Evolutionary conservation across 345 rosid species (phyloP).

Genomic region (Populus alba): DNA sequence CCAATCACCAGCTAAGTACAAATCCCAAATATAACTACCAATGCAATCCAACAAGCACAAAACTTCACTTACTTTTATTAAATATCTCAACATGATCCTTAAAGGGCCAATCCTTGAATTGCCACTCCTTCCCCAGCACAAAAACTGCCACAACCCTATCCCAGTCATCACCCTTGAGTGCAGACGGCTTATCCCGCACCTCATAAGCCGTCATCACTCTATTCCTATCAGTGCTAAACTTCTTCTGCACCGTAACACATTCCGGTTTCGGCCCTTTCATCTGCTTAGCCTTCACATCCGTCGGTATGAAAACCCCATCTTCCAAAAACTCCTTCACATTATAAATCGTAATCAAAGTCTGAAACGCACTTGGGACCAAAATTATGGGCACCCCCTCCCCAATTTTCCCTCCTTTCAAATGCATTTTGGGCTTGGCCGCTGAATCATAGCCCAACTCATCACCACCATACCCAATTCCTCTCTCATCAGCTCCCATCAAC

Average conservation of each 20-base stretch:
- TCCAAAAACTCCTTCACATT: constrained; percentile 94
- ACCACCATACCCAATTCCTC: constrained; percentile 64
- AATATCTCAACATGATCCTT: constrained; percentile 94
- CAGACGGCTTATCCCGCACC: constrained; percentile 84
- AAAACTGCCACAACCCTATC: constrained; percentile 89
- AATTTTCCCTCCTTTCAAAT: constrained; percentile 67
- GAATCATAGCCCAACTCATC: constrained; percentile 61
- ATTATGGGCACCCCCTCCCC: constrained; percentile 96
- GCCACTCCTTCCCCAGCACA: constrained; percentile 96
- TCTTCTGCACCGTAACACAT: constrained; percentile 92
- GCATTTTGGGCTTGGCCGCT: constrained; percentile 55
- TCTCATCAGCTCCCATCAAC: constrained; percentile 77
- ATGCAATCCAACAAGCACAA: neutral
- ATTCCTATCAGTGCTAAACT: constrained; percentile 84
- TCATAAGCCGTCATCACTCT: constrained; percentile 89
- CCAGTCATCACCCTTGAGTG: constrained; percentile 85
- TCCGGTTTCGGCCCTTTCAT: constrained; percentile 88
- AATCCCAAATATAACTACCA: neutral
- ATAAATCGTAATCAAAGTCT: constrained; percentile 80
- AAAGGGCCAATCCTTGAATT: constrained; percentile 98
- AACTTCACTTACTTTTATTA: constrained; percentile 63
- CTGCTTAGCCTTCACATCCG: constrained; percentile 82
- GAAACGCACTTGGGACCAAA: constrained; percentile 90
- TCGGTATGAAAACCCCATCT: constrained; percentile 79
- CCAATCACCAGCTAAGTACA: neutral